These are phyloP conservation scores for Arthrobotrys sinensis DNA, from an alignment of 2,329 filamentous ascomycete genomes.

Conservation along the genomic window DNA sequence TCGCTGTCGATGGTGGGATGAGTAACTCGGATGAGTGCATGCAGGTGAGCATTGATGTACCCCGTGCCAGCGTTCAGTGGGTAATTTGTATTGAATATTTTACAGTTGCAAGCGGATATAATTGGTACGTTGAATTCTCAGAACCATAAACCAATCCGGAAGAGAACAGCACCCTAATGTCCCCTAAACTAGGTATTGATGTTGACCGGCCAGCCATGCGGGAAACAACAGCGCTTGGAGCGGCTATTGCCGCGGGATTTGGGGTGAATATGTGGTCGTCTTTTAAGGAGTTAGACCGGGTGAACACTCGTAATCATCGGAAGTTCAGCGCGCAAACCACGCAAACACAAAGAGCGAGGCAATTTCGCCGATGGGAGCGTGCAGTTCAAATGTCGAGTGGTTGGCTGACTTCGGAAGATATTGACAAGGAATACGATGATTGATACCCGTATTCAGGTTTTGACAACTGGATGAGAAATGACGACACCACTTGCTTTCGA, in stretches of 20 bases:
- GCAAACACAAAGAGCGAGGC: background rate
- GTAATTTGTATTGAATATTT: constrained; percentile 51
- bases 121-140: constrained; percentile 69
- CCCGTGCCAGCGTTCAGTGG: constrained; percentile 20
- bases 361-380: constrained; percentile 50
- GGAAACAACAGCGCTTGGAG: constrained; percentile 89
- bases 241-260: constrained; percentile 90
- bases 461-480: background rate
- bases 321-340: constrained; percentile 41
- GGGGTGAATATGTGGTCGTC: constrained; percentile 30
- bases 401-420: constrained; percentile 57
- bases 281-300: constrained; percentile 26
- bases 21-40: constrained; percentile 90
- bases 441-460: background rate
- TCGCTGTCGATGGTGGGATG: constrained; percentile 91
- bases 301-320: constrained; percentile 48
- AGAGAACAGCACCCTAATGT: background rate
- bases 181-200: constrained; percentile 73
- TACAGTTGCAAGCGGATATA: constrained; percentile 84
- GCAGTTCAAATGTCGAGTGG: constrained; percentile 56
- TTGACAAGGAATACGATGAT: constrained; percentile 53
- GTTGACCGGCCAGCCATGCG: constrained; percentile 89
- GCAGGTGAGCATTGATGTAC: constrained; percentile 72
- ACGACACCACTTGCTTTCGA: background rate
- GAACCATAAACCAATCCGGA: background rate